These are phyloP conservation scores for Pseudocercospora pini-densiflorae DNA, from an alignment of 2,329 filamentous ascomycete species.

Conservation along the genomic window DNA sequence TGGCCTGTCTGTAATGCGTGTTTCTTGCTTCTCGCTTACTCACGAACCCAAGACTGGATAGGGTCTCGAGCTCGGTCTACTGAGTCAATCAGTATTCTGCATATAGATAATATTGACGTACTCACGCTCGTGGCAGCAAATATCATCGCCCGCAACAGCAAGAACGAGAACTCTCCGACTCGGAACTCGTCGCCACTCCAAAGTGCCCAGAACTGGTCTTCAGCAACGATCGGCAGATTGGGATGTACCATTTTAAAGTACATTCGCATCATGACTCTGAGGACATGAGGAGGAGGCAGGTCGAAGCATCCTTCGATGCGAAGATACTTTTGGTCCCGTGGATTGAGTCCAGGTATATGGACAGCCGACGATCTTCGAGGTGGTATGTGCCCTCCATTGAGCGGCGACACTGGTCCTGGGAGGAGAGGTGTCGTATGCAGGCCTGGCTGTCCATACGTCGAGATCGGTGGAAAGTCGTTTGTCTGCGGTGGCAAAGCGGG, in stretches of 20 bases:
- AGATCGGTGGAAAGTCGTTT: conserved; percentile 20
- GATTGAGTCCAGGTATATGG: conserved; percentile 28
- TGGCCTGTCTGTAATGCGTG: conserved; percentile 27
- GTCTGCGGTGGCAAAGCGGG: conserved; percentile 22
- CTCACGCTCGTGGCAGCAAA: conserved; percentile 27
- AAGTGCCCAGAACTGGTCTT: conserved; percentile 27
- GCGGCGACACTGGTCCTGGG: conserved; percentile 12
- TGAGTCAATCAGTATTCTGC: conserved; percentile 8
- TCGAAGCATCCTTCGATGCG: conserved; percentile 27
- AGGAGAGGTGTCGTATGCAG: conserved; percentile 21
- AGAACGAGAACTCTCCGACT: conserved; percentile 17
- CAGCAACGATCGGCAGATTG: conserved; percentile 24
- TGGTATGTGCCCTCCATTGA: conserved; percentile 11
- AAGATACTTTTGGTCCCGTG: conserved; percentile 27
- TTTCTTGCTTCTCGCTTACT: conserved; percentile 30
- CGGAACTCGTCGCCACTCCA: conserved; percentile 24
- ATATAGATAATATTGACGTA: background rate
- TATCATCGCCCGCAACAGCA: conserved; percentile 25
- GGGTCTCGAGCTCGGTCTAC: conserved; percentile 25
- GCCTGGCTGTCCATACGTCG: conserved; percentile 19
- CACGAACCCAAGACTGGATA: conserved; percentile 27
- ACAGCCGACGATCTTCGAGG: conserved; percentile 23
- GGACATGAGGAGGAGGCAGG: conserved; percentile 20
- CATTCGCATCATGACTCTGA: conserved; percentile 23
- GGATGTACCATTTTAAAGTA: conserved; percentile 30